phyloP scores from a whole-genome alignment of 306 rosid genomes.

The Cucurbita maxima region DNA sequence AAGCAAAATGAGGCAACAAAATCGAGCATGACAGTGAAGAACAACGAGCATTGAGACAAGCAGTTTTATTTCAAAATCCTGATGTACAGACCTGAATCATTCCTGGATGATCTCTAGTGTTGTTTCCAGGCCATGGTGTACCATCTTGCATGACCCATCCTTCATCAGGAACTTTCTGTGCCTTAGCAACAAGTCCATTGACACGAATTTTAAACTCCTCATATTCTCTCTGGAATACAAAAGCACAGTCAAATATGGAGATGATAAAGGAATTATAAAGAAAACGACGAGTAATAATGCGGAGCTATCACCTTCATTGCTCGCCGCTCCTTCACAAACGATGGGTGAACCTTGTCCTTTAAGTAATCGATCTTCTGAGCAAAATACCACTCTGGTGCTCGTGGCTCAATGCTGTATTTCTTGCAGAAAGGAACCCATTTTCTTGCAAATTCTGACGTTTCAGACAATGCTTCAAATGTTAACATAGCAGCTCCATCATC shows the following conservation, averaged over 20 bases:
- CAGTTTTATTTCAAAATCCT: background rate
- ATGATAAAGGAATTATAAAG: slow-evolving; percentile 2
- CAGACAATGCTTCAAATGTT: slow-evolving; percentile 88
- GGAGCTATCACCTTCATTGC: slow-evolving; percentile 69
- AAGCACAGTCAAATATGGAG: background rate
- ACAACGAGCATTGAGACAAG: background rate
- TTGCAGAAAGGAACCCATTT: slow-evolving; percentile 96
- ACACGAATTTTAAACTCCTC: slow-evolving; percentile 89
- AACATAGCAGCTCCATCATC: slow-evolving; percentile 99
- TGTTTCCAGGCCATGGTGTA: slow-evolving; percentile 99
- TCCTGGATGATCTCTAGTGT: slow-evolving; percentile 97
- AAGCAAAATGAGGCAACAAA: background rate
- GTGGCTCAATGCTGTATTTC: slow-evolving; percentile 76
- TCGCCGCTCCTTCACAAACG: slow-evolving; percentile 92
- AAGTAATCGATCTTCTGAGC: slow-evolving; percentile 87
- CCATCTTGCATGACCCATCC: slow-evolving; percentile 99
- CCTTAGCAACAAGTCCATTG: slow-evolving; percentile 84
- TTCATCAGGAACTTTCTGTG: slow-evolving; percentile 73
- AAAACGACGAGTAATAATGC: background rate
- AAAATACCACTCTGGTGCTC: slow-evolving; percentile 98
- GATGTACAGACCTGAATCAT: slow-evolving; percentile 74
- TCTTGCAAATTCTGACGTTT: slow-evolving; percentile 85
- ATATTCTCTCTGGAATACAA: slow-evolving; percentile 66
- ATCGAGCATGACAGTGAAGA: background rate
- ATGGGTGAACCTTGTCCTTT: slow-evolving; percentile 86